Evolutionary conservation across 345 rosid genomes (phyloP), one percentile per base, ranked within the genome.

Genomic region (Sapria himalayana): DNA sequence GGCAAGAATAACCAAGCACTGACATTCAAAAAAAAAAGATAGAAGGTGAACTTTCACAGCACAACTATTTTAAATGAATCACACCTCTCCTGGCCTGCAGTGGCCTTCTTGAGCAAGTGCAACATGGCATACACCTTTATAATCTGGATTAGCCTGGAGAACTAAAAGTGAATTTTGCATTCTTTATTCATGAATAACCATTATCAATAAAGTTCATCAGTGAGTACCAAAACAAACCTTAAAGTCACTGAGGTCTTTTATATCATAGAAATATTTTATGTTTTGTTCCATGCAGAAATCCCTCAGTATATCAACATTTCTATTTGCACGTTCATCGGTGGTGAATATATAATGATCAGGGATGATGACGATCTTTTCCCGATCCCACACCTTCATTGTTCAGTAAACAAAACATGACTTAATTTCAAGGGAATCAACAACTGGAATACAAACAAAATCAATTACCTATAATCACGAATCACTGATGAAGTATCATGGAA

Each of bases 91-190:
- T 40, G 95, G 98, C 52, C 98, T 71, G 72, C 93, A 82, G 55
- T 82, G 98, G 51, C 95, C 98, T 67, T 89, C 98, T 73, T 89
- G 95, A 27, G 98, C 95, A 58, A 89, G 86, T 36, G 98, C 98
- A 34, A 89, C 44, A 51, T 89, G 98, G 57, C 95, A 89, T 52
- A 89, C 98, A 33, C 98, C 98, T 76, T 89, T 89, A 55, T 82
- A 89, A 63, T 89, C 93, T 42, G 86, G 98, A 50, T 89, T 89
- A 37, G 62, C 98, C 98, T 82, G 65, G 48, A 67, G 18, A 50
- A 43, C 24, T 25, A 33, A 11, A 32, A 45, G 24, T 32, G 40
- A 40, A 15, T 49, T 41, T 29, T 41, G 20, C 13, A 33, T 25
- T 10, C 29, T 25, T 14, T 12, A n/a, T 9, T 32, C 46, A 34